Evolutionary conservation across 441 rosid genomes (phyloP).

Genomic region (Bocquillonia castaneifolia): DNA sequence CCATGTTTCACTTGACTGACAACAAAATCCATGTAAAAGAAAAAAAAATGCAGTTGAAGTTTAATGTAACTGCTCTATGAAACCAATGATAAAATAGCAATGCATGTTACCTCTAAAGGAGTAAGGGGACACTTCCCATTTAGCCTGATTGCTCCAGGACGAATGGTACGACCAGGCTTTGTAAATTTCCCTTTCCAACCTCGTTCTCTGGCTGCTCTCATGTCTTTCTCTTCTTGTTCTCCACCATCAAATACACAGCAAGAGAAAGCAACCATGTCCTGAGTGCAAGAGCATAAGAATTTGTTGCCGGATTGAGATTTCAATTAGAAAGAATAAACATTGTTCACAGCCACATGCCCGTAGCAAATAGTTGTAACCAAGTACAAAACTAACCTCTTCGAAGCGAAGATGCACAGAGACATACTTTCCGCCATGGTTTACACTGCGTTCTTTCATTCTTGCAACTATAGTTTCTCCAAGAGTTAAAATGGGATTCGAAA

Average conservation of each 20-base stretch:
- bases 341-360: background rate
- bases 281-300: slow-evolving; percentile 23
- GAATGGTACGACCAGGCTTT: slow-evolving; percentile 94
- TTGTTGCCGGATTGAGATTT: slow-evolving; percentile 4
- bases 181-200: slow-evolving; percentile 99
- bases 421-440: slow-evolving; percentile 67
- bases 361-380: slow-evolving; percentile 12
- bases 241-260: slow-evolving; percentile 99
- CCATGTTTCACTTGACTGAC: background rate
- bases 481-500: slow-evolving; percentile 68
- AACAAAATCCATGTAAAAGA: background rate
- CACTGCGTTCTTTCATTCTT: slow-evolving; percentile 92
- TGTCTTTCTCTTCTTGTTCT: slow-evolving; percentile 72
- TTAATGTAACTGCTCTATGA: background rate
- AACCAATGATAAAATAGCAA: slow-evolving; percentile 6
- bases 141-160: slow-evolving; percentile 94
- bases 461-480: slow-evolving; percentile 76
- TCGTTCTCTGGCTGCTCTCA: slow-evolving; percentile 92
- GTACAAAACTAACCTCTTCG: slow-evolving; percentile 69
- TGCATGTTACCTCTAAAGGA: slow-evolving; percentile 78
- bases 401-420: slow-evolving; percentile 98
- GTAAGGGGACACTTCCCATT: slow-evolving; percentile 98
- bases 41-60: slow-evolving; percentile 1
- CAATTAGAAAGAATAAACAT: background rate
- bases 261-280: slow-evolving; percentile 99